Conservation (phyloP, 306 rosid species). For the Prunus dulcis region DNA sequence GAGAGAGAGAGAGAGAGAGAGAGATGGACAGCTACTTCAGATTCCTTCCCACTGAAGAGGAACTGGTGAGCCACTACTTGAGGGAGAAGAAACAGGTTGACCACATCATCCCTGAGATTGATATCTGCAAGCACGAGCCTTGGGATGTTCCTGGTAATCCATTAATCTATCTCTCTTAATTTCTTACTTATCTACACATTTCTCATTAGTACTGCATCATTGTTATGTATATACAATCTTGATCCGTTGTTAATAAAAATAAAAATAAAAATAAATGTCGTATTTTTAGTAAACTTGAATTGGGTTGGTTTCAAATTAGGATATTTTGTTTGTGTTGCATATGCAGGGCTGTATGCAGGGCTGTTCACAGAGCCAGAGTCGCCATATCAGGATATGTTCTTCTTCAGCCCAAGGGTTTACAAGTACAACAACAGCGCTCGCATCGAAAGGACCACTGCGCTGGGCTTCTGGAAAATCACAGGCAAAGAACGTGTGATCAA, state of each 20-base stretch:
- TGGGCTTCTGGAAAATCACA: conserved; percentile 69
- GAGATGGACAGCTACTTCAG: conserved; percentile 39
- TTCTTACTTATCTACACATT: no score
- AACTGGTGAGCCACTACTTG: conserved; percentile 44
- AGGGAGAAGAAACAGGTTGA: conserved; percentile 30
- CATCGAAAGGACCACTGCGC: conserved; percentile 36
- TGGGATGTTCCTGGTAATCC: conserved; percentile 43
- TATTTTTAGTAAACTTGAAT: neutral
- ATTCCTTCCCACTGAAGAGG: conserved; percentile 65
- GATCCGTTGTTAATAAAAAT: neutral
- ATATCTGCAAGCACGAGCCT: conserved; percentile 52
- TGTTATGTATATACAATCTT: neutral
- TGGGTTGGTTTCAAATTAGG: neutral
- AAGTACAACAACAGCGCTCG: conserved; percentile 40
- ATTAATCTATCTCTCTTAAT: no score
- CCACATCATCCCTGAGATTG: conserved; percentile 32
- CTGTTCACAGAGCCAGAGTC: neutral
- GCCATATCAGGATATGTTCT: conserved; percentile 54
- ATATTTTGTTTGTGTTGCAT: no score
- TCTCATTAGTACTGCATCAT: no score
- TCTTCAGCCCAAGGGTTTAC: conserved; percentile 36
- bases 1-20: no score
- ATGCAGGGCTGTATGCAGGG: neutral
- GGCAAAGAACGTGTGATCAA: conserved; percentile 43
- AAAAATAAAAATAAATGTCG: neutral